Conservation (phyloP, 2,329 filamentous ascomycete species). For the Neofusicoccum parvum region DNA sequence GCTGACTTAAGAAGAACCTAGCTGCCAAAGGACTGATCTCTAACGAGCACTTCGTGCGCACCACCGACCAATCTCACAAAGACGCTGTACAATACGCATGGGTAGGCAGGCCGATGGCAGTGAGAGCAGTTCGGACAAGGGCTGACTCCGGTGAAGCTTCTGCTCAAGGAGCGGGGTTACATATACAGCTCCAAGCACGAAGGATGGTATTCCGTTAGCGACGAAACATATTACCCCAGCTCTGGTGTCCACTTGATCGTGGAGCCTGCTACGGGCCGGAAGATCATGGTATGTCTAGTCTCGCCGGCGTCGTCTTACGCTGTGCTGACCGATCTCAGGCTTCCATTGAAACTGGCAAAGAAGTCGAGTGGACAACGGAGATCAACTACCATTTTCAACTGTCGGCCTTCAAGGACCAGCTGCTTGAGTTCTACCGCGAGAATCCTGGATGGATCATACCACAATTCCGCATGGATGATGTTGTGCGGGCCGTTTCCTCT, state of each 20-base stretch:
- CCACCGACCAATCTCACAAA: conserved; percentile 79
- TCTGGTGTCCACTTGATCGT: conserved; percentile 72
- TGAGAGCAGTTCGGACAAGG: neutral
- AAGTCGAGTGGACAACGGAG: conserved; percentile 93
- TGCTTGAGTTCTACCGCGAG: conserved; percentile 76
- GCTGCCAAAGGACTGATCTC: conserved; percentile 69
- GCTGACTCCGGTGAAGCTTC: conserved; percentile 46
- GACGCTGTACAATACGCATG: conserved; percentile 89
- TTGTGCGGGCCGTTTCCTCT: conserved; percentile 73
- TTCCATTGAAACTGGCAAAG: conserved; percentile 83
- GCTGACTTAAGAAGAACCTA: conserved; percentile 53
- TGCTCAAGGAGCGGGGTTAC: conserved; percentile 72
- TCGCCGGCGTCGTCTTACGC: too few relatives aligned
- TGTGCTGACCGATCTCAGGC: conserved; percentile 42
- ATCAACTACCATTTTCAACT: conserved; percentile 93
- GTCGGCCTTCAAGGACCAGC: conserved; percentile 74
- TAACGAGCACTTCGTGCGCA: conserved; percentile 88
- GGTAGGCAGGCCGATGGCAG: conserved; percentile 46
- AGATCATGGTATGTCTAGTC: conserved; percentile 65
- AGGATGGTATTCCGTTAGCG: conserved; percentile 95
- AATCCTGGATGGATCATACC: conserved; percentile 82
- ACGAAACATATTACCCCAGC: conserved; percentile 93
- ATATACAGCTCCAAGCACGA: conserved; percentile 86
- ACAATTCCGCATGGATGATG: conserved; percentile 70
- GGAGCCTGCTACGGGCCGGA: conserved; percentile 78